Conservation (phyloP, 164 flowering plant genomes). For the Pachysandra terminalis region DNA sequence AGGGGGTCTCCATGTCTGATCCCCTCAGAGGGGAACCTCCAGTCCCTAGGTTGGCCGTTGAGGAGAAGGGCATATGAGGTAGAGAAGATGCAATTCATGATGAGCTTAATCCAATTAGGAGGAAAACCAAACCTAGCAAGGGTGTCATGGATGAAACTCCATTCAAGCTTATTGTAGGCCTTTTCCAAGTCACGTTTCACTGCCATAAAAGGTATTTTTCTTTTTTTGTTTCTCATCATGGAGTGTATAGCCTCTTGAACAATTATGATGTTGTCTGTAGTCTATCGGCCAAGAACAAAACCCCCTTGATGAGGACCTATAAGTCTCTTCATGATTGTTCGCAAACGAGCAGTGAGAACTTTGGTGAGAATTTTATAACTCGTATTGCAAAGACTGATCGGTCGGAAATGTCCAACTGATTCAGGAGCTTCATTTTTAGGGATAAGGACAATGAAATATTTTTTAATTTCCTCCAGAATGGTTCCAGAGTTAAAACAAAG, state of each 20-base stretch:
- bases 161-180: neutral
- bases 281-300: neutral
- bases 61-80: neutral
- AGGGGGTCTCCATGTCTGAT: slow-evolving; percentile 4
- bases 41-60: neutral
- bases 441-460: neutral
- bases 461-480: neutral
- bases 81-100: neutral
- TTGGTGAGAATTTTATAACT: too few species aligned
- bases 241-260: neutral
- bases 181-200: neutral
- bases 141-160: neutral
- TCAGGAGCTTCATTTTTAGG: too few species aligned
- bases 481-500: neutral
- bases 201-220: neutral
- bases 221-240: neutral
- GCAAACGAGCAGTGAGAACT: neutral
- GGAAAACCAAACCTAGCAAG: neutral
- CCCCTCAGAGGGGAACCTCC: neutral
- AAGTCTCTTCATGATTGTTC: neutral
- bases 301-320: neutral
- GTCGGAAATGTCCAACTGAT: neutral
- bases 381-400: too few species aligned
- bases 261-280: neutral
- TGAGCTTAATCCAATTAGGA: neutral